phyloP scores from a whole-genome alignment of 1,284 basidiomycete species.

The Cryptococcus depauperatus region DNA sequence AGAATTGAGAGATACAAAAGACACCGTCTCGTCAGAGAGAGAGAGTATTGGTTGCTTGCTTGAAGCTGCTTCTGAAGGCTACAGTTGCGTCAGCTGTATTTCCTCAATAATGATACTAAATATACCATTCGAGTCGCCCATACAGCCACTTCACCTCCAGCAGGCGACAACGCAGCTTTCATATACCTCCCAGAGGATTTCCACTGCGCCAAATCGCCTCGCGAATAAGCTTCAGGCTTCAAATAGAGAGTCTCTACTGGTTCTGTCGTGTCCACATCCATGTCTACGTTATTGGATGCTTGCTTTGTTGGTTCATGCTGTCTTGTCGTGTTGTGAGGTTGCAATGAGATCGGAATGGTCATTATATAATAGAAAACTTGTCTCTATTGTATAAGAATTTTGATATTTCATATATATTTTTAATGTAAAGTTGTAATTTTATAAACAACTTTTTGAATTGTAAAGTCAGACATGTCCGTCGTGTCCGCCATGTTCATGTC shows the following conservation, averaged over 20 bases:
- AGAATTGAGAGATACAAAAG: constrained; percentile 23
- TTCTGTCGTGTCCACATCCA: not conserved
- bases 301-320: constrained; percentile 2
- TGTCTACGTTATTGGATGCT: not conserved
- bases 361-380: no score
- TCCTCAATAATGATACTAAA: not conserved
- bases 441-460: not conserved
- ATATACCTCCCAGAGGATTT: constrained; percentile 24
- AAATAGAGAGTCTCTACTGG: constrained; percentile 15
- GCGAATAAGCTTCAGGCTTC: constrained; percentile 24
- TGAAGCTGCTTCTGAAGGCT: constrained; percentile 24
- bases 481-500: no score
- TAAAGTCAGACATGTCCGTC: not conserved
- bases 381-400: constrained; percentile 1
- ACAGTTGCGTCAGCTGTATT: constrained; percentile 4
- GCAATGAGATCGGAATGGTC: no score
- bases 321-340: no score
- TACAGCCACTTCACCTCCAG: constrained; percentile 29
- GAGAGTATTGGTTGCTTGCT: constrained; percentile 16
- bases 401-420: not conserved
- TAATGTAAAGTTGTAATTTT: not conserved
- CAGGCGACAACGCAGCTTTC: constrained; percentile 25
- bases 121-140: constrained; percentile 30
- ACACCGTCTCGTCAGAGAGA: constrained; percentile 27
- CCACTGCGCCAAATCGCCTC: constrained; percentile 31